Evolutionary conservation across 257 asterid species (phyloP), one percentile per base, ranked within the genome.

Genomic region (Capsicum rhomboideum): DNA sequence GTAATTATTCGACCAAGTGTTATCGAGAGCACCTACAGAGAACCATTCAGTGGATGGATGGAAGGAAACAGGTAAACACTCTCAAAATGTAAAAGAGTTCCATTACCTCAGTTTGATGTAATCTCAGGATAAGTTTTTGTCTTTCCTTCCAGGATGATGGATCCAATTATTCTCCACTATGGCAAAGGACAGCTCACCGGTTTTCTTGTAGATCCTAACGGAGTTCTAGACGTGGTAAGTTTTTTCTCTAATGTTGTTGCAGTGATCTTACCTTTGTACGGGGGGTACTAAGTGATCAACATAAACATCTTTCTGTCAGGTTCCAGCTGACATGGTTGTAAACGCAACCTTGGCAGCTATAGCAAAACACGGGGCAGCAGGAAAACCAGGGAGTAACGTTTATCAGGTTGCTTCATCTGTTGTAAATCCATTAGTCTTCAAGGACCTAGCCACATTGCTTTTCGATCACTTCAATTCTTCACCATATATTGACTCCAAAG

Each of bases 21-120:
- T 46, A 94, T 96, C 7, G 98, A 96, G 88, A 96, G 99, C 94
- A 96, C 99, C 10, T 92, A 89, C 80, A 92, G 78, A 83, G 99
- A 96, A 85, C 99, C 99, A 37, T 96, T 96, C 87, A 97, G 98
- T 0, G 98, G 98, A 85, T 96, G 99, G 99, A 96, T 96, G 92
- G 98, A 96, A 90, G 99, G 99, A 84, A 96, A 88, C 92, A 96
- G 98, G 99, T 92, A 67, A 67, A 42, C 66, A 55, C 46, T 40
- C 34, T 18, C 10, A 8, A 58, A n/a, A 58, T n/a, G 26, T 56
- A 56, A 56, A n/a, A 29, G 34, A 26, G 9, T 18, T 37, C 26
- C 56, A 46, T 69, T 21, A 67, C 55, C 54, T 40, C 58, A 82
- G 20, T 58, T 8, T 58, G 55, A 12, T 26, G 7, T 23, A 9